Percentiles rank a stretch among this genome's conserved stretches.
Evolutionary conservation across 805 yeast species (phyloP).

Genomic region (Myxozyma sirexii): DNA sequence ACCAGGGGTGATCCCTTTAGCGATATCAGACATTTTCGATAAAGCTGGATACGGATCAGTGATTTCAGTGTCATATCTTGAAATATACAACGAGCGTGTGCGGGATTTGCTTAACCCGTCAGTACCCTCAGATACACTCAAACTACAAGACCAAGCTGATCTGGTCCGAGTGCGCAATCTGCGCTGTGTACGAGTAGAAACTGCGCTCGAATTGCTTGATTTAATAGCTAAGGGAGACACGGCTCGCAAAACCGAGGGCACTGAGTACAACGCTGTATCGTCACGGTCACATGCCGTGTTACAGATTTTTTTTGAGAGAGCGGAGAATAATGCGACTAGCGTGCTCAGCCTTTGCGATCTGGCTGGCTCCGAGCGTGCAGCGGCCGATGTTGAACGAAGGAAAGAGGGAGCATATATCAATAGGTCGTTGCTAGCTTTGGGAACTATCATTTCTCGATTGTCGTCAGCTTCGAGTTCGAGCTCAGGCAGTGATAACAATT

Average conservation of each 20-base stretch:
- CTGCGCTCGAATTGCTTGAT: conserved; percentile 61
- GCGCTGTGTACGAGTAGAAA: conserved; percentile 58
- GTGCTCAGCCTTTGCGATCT: conserved; percentile 87
- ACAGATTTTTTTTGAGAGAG: conserved; percentile 57
- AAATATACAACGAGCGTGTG: conserved; percentile 86
- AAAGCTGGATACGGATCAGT: conserved; percentile 44
- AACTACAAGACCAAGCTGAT: conserved; percentile 74
- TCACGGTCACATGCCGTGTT: conserved; percentile 92
- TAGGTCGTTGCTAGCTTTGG: conserved; percentile 84
- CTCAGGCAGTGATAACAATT: neutral
- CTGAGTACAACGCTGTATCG: conserved; percentile 84
- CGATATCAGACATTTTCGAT: conserved; percentile 62
- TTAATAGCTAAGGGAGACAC: conserved; percentile 70
- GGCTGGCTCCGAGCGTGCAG: conserved; percentile 95
- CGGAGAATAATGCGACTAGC: conserved; percentile 36
- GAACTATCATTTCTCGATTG: conserved; percentile 87
- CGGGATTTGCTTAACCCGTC: conserved; percentile 64
- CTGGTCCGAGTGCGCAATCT: conserved; percentile 71
- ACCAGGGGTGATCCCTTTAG: conserved; percentile 72
- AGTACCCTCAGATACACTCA: conserved; percentile 55
- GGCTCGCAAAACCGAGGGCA: conserved; percentile 78
- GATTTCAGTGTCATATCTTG: conserved; percentile 72
- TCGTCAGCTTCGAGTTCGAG: conserved; percentile 46
- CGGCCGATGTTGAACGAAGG: conserved; percentile 71
- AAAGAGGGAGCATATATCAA: conserved; percentile 94